phyloP scores from a whole-genome alignment of 441 rosid species.

The Syzygium malaccense region DNA sequence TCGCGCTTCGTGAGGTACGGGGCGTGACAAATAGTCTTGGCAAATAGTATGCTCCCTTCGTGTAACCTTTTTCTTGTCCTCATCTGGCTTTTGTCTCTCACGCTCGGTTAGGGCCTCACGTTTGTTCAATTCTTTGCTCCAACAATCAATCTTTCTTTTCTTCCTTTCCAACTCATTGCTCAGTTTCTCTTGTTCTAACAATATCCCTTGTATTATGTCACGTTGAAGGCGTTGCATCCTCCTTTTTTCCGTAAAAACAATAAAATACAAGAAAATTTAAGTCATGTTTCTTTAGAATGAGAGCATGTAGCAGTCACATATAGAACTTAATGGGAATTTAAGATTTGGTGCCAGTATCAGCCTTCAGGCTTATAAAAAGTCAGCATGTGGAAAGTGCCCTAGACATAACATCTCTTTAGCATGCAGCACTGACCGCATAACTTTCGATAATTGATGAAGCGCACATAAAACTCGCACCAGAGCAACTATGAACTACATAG shows the following conservation, averaged over 20 bases:
- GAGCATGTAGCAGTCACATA: neutral
- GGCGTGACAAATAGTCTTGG: neutral
- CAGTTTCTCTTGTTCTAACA: constrained; percentile 58
- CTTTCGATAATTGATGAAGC: neutral
- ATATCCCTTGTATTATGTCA: constrained; percentile 40
- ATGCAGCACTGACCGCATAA: neutral
- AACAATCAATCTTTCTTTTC: constrained; percentile 42
- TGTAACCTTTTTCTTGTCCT: constrained; percentile 69
- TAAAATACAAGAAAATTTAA: neutral
- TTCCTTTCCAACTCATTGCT: constrained; percentile 45
- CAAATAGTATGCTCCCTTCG: neutral
- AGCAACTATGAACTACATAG: neutral
- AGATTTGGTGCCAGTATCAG: neutral
- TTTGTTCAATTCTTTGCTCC: constrained; percentile 56
- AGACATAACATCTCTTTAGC: neutral
- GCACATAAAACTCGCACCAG: neutral
- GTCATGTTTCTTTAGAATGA: neutral
- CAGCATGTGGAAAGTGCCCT: neutral
- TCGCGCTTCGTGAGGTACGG: too few species aligned
- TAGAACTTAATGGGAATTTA: neutral
- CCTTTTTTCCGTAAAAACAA: constrained; percentile 51
- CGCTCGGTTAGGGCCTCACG: constrained; percentile 72
- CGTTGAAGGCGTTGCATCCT: constrained; percentile 63
- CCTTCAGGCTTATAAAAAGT: neutral
- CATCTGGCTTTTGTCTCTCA: constrained; percentile 77